Evolutionary conservation across 148 eudicot species (phyloP).

Genomic region (Rhododendron ferrugineum): DNA sequence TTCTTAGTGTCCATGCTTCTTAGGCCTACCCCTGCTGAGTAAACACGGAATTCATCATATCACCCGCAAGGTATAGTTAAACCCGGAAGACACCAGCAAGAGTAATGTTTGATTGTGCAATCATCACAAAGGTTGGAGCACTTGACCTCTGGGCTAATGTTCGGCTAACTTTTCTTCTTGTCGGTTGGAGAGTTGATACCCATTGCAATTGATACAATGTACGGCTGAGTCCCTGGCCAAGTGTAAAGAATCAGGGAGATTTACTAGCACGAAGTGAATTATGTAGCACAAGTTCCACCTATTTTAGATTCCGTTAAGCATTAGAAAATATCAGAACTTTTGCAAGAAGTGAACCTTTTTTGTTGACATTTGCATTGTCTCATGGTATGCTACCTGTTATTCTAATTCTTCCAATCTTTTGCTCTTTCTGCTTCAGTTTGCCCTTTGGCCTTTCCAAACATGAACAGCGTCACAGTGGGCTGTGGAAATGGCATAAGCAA

Average conservation of each 20-base stretch:
- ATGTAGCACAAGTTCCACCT: background rate
- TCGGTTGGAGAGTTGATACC: background rate
- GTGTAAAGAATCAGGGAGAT: background rate
- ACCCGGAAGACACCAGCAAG: background rate
- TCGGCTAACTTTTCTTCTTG: background rate
- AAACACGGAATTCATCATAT: background rate
- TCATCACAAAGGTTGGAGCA: background rate
- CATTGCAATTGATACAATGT: background rate
- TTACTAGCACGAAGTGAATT: background rate
- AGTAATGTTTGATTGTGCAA: background rate
- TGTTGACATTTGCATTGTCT: background rate
- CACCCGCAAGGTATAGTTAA: background rate
- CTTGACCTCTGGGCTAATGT: background rate
- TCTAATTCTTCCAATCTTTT: background rate
- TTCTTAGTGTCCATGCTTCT: background rate
- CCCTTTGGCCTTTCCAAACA: slow-evolving; percentile 72
- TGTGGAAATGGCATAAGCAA: slow-evolving; percentile 51
- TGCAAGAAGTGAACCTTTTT: background rate
- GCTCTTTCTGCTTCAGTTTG: slow-evolving; percentile 54
- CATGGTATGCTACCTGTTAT: background rate
- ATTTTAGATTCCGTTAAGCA: background rate
- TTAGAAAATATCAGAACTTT: background rate
- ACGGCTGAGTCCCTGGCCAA: background rate
- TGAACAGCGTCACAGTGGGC: slow-evolving; percentile 39
- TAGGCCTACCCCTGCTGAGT: background rate